Evolutionary conservation across 2,329 filamentous ascomycete genomes (phyloP), one percentile per base, ranked within the genome.

Genomic region (Fusarium paranaense): DNA sequence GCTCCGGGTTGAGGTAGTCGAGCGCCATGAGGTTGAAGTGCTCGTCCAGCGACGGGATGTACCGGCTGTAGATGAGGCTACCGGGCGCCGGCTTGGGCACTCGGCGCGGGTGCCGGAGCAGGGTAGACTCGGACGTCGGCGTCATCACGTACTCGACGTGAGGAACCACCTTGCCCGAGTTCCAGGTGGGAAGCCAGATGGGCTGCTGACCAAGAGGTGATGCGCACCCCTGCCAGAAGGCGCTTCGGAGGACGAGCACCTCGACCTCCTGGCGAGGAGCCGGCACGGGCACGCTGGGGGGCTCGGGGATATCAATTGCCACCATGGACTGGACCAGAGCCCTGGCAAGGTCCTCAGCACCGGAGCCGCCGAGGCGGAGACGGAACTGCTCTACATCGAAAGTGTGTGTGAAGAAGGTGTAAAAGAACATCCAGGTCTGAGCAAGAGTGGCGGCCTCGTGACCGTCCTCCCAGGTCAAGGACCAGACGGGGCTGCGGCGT

Each of bases 11-110:
- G 57, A 85, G 77, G 82, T 89, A 92, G 81, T 95, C 90, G 1
- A 95, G 86, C 11, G 89, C 91, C 54, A 92, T 86, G 82, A 95
- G 91, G 67, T 91, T 93, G 81, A 95, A 95, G 78, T 90, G 91
- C 85, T 95, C 90, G 66, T 90, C 86, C 40, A 95, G 85, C 74
- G 94, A 89, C 7, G 93, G 92, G 67, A 95, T 92, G 83, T 91
- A 95, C 54, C 93, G 91, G 78, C 92, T 94, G 86, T 95, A 95
- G 75, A 93, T 87, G 70, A 91, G 86, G 1, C 90, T 88, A 2
- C 92, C 92, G 0, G 91, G 90, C 4, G 83, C 81, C 8, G 93
- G 93, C 83, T 95, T 95, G 50, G 90, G 86, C 4, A 89, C 89
- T 5, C 93, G 90, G 3, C 90, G 86, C 5, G 93, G 93, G 81